phyloP scores from a whole-genome alignment of 2,329 filamentous ascomycete species.

The Apiospora rasikravindrae region DNA sequence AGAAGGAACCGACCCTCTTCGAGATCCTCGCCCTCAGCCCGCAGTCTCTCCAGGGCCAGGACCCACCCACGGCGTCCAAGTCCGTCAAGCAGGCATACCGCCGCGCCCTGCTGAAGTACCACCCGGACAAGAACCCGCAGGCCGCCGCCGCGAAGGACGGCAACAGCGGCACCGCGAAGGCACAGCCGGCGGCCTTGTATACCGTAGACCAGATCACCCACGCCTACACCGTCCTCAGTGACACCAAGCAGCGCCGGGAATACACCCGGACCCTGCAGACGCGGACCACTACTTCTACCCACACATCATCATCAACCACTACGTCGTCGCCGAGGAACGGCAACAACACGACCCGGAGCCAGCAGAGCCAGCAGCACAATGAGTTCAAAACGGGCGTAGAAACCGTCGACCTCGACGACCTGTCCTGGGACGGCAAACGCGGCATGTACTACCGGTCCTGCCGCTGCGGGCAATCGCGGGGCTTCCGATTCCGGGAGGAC shows the following conservation, averaged over 20 bases:
- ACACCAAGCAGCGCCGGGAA: slow-evolving; percentile 50
- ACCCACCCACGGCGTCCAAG: slow-evolving; percentile 49
- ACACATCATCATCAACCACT: neutral
- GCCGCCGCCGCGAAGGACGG: slow-evolving; percentile 21
- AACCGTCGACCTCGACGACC: slow-evolving; percentile 68
- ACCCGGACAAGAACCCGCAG: slow-evolving; percentile 62
- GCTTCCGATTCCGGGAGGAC: slow-evolving; percentile 62
- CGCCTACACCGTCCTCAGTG: slow-evolving; percentile 63
- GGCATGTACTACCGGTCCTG: slow-evolving; percentile 62
- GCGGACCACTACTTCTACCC: slow-evolving; percentile 15
- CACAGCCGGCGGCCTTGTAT: slow-evolving; percentile 38
- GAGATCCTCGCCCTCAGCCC: slow-evolving; percentile 63
- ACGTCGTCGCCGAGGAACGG: slow-evolving; percentile 6
- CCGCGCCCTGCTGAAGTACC: slow-evolving; percentile 67
- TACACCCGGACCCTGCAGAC: slow-evolving; percentile 58
- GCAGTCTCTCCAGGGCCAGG: slow-evolving; percentile 49
- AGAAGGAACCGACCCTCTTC: slow-evolving; percentile 58
- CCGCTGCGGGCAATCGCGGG: slow-evolving; percentile 67
- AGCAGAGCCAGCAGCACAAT: slow-evolving; percentile 26
- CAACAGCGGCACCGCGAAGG: neutral
- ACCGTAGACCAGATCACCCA: slow-evolving; percentile 68
- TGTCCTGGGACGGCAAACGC: slow-evolving; percentile 55
- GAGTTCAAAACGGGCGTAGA: slow-evolving; percentile 60
- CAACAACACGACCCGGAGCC: neutral
- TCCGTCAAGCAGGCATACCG: slow-evolving; percentile 66